Percentiles rank a stretch among this genome's conserved stretches.
Evolutionary conservation across 257 asterid genomes (phyloP).

Genomic region (Gentiana macrophylla): DNA sequence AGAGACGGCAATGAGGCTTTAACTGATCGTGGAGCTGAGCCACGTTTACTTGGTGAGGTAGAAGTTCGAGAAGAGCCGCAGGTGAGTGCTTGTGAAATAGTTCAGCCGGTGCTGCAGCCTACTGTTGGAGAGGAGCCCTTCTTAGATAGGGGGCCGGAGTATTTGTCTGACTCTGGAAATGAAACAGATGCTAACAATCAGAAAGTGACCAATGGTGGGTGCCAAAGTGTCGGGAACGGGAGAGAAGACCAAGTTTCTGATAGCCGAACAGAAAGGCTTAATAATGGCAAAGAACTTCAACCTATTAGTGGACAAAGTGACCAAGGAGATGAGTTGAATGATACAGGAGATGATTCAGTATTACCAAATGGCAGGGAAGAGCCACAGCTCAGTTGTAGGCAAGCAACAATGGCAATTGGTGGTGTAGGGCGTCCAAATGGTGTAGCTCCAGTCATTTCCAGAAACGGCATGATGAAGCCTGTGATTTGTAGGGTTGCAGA

Average conservation of each 20-base stretch:
- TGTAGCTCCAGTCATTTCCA: slow-evolving; percentile 5
- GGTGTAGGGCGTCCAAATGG: slow-evolving; percentile 4
- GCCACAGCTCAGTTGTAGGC: background rate
- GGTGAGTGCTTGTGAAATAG: too few species aligned
- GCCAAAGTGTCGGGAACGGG: too few species aligned
- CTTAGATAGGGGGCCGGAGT: background rate
- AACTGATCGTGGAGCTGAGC: too few species aligned
- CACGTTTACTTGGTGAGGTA: too few species aligned
- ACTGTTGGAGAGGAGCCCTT: background rate
- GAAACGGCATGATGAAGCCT: slow-evolving; percentile 19
- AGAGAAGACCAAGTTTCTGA: too few species aligned
- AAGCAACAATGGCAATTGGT: background rate
- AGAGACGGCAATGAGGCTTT: too few species aligned
- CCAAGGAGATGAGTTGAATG: background rate
- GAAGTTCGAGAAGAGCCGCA: too few species aligned
- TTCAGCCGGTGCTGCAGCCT: too few species aligned
- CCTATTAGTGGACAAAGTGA: background rate
- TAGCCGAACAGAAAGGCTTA: too few species aligned
- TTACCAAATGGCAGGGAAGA: slow-evolving; percentile 1
- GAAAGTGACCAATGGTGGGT: too few species aligned
- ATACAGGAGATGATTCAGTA: background rate
- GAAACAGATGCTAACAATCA: too few species aligned
- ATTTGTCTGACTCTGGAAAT: background rate
- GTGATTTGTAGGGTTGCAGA: slow-evolving; percentile 45
- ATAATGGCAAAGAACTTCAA: background rate